Base-by-base conservation (phyloP, 345 rosid genomes). In the Eucalyptus leucophloia region DNA sequence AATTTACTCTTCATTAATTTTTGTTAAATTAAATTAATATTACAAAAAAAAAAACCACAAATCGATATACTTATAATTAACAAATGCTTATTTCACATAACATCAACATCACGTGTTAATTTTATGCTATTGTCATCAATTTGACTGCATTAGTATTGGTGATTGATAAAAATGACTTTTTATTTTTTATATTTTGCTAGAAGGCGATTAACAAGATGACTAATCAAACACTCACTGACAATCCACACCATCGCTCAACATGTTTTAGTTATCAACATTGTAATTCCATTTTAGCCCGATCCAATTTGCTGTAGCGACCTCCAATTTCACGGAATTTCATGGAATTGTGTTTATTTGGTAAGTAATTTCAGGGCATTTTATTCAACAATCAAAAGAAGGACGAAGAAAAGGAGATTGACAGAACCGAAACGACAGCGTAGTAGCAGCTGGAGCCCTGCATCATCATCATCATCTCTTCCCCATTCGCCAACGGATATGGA, bases 31-130 rank as follows among this genome's bases (percentile, higher is more conserved):
- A 56, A 0, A 56, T 24, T 56, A 56, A 56, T 56, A 23, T 24
- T 3, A 56, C 1, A 23, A 56, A 56, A 19, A n/a, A 23, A 56
- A 56, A 56, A 56, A 24, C 0, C 3, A 56, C 3, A 56, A 56
- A 56, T 0, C 1, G 0, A 56, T 23, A 19, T 0, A 9, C 1
- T 21, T 1, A 3, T 2, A 0, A 56, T 4, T 0, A 56, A 24
- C 6, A 24, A 23, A 24, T 56, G 6, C 30, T 56, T 8, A 17
- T 67, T 32, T 8, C 1, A 7, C 5, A 32, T 17, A 4, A 12
- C 18, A 67, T 67, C 21, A n/a, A 1, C 24, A 69, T 69, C 81
- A 19, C 7, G 0, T 17, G 24, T 69, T 69, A 11, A 16, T 32
- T 18, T 34, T 69, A 9, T 0, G 13, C 44, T 8, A 6, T 14